Evolutionary conservation across 1,139 yeast species (phyloP), one percentile per base, ranked within the genome.

Genomic region (Taiozyma onychis): DNA sequence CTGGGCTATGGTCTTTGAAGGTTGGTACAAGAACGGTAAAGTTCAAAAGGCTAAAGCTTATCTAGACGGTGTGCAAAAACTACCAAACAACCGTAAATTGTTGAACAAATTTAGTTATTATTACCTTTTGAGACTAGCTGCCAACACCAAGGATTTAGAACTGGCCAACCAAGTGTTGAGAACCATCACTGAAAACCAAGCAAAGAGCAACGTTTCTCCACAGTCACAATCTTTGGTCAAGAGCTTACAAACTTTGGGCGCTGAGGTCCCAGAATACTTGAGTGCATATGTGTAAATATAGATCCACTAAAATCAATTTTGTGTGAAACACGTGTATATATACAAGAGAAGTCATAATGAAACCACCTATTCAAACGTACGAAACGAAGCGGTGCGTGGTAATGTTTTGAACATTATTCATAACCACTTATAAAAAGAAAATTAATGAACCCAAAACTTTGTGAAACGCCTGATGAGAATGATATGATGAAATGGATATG

Each of bases 1-100:
- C 43, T 85, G 84, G 78, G 84, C 86, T 64, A 73, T 78, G 63
- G 72, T 86, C 66, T 77, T 87, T 54, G 71, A 70, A 35, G 80
- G 81, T 5, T 72, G 77, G 52, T 66, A 75, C 43, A 57, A 59
- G 39, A 71, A 69, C 47, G 65, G 71, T 45, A 72, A 70, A 41
- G 48, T 60, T 26, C 62, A 59, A 21, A 68, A 72, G 55, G 81
- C 83, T 1, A 56, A 70, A 45, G 61, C 66, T 7, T 76, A 77
- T 61, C 76, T 74, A 55, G 55, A 63, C 6, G 61, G 58, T 41
- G 55, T 65, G 37, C 55, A 51, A 22, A 30, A 27, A 6, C 11
- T 43, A 6, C 48, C 64, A 67, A 56, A 69, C 59, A 62, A 43
- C 46, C 57, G 39, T 51, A 61, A 66, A 14, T 60, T 66, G 46